Evolutionary conservation across 495 filamentous ascomycete genomes (phyloP).

Genomic region (Acidomyces sp.): DNA sequence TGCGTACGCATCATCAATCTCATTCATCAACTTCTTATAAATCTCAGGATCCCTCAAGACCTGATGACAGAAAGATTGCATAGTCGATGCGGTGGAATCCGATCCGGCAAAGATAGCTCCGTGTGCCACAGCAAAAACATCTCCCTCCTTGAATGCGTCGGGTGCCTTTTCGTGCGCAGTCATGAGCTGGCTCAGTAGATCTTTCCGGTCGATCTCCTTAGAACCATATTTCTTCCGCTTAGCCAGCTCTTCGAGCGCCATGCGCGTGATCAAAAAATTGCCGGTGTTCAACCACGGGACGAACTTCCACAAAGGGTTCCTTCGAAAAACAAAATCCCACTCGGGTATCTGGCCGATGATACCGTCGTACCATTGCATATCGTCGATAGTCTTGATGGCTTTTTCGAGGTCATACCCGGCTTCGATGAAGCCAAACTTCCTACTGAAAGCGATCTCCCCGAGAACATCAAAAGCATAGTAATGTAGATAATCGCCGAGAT

Average conservation of each 20-base stretch:
- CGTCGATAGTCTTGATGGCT: conserved; percentile 41
- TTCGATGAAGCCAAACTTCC: conserved; percentile 50
- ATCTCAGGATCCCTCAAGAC: conserved; percentile 15
- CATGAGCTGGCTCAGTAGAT: conserved; percentile 37
- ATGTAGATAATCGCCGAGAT: conserved; percentile 40
- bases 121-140: conserved; percentile 43
- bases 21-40: conserved; percentile 12
- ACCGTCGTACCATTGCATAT: conserved; percentile 42
- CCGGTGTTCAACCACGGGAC: conserved; percentile 35
- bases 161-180: conserved; percentile 36
- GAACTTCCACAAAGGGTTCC: conserved; percentile 37
- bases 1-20: conserved; percentile 15
- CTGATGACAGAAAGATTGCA: conserved; percentile 19
- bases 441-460: conserved; percentile 49
- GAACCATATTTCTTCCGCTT: conserved; percentile 32
- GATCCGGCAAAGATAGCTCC: conserved; percentile 33
- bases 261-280: conserved; percentile 36
- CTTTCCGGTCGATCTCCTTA: conserved; percentile 32
- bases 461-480: conserved; percentile 46
- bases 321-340: conserved; percentile 34
- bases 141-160: conserved; percentile 35
- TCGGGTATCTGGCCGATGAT: conserved; percentile 41
- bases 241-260: conserved; percentile 38
- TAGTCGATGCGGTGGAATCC: conserved; percentile 20
- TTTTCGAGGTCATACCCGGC: conserved; percentile 44